These are phyloP conservation scores for Fraxinus excelsior DNA, from an alignment of 257 asterid genomes.

Conservation along the genomic window DNA sequence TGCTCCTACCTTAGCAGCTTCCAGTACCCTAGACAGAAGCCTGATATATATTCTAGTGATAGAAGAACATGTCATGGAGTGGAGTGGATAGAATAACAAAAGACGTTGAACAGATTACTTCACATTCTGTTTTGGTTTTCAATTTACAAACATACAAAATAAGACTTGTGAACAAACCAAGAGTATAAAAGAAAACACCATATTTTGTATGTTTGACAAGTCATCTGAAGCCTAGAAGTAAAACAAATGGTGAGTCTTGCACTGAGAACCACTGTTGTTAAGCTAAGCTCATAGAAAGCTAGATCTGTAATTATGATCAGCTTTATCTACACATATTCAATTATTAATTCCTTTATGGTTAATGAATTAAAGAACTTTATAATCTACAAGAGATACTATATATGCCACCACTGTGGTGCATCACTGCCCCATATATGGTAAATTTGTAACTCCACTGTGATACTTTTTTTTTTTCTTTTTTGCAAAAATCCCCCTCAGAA, in stretches of 20 bases:
- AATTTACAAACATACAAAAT: background rate
- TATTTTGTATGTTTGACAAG: background rate
- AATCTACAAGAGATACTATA: no score
- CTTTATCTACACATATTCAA: background rate
- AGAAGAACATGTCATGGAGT: background rate
- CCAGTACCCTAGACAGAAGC: background rate
- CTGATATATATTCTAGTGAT: background rate
- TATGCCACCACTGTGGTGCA: background rate
- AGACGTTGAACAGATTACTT: background rate
- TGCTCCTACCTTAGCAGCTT: no score
- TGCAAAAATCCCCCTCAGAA: background rate
- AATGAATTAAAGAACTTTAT: no score
- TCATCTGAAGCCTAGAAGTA: background rate
- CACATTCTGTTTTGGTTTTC: background rate
- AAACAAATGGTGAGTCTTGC: background rate
- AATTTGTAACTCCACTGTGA: no score
- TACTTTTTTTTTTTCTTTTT: no score
- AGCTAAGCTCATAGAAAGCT: background rate
- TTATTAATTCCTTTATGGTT: background rate
- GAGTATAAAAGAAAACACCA: background rate
- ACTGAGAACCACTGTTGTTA: background rate
- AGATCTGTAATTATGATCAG: background rate
- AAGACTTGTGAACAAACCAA: background rate
- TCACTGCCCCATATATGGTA: background rate
- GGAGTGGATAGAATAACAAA: background rate